Evolutionary conservation across 2,329 filamentous ascomycete species (phyloP), one percentile per base, ranked within the genome.

Genomic region (Pyricularia grisea): DNA sequence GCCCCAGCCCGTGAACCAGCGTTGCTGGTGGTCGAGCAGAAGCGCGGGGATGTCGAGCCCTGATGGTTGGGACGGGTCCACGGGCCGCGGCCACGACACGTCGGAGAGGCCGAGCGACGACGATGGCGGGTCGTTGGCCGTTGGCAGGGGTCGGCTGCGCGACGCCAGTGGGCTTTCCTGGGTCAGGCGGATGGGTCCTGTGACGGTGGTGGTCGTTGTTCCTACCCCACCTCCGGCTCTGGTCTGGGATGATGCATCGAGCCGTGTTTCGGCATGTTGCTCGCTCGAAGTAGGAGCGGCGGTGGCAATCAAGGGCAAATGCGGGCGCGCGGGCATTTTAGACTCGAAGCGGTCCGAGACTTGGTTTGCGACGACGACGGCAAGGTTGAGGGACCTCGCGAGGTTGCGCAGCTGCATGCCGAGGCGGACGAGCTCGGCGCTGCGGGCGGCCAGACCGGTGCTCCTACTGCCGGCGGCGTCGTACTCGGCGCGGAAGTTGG

Each of bases 1-100:
- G 27, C 94, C 93, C 94, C 95, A 97, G 72, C 95, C 94, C 4
- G 94, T 96, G 79, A 97, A 97, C 87, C 94, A 97, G 63, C 92
- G 87, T 77, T 97, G 93, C 79, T 98, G 94, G 78, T 97, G 92
- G 74, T 96, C 90, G 10, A 97, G 86, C 36, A 87, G 85, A 55
- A 97, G 83, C 0, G 89, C 87, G 14, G 84, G 78, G 0, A 80
- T 68, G 60, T 68, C 58, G 28, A 23, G 80, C 0, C 79, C 74
- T 14, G 63, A 80, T 0, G 77, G 75, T 42, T 17, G 72, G 17
- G 78, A 76, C 74, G 74, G 6, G 75, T 73, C 17, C 76, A 75
- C 61, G 71, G 68, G 14, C 61, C 67, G 28, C 28, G 67, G 67
- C 67, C 55, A 42, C 67, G 70, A n/a, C 36, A 77, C 73, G 28